Base-by-base conservation (phyloP, 139 green algal species). In the Chlamydomonas incerta region DNA sequence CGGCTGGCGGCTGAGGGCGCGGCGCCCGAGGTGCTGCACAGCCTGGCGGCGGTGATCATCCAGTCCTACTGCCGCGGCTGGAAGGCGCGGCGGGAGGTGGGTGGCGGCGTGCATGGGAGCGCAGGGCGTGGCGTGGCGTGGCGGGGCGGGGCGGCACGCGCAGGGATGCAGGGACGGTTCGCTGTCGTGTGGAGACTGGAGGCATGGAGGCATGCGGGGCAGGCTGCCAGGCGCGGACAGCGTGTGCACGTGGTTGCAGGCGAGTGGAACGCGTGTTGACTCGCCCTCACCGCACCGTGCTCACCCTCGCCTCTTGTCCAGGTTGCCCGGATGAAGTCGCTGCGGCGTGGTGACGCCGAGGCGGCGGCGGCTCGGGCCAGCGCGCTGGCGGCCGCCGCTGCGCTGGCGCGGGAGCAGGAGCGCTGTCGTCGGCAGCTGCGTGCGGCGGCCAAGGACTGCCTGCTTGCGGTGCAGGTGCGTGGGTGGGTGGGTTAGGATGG, bases 381-480 rank as follows among this genome's bases (percentile, higher is more conserved):
- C 21, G 65, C 28, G 20, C 65, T 85, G 28, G 87, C 88, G 52
- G 87, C 81, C 29, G 91, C 86, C 14, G 81, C 79, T 60, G 82
- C 72, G 46, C 66, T 76, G 21, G 80, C 66, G 20, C 80, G 80
- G 15, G 80, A 85, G 66, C 47, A 37, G 31, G 80, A 17, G 3
- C 26, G 17, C 24, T 52, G 76, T 0, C 66, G 80, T n/a, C 80
- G 80, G 33, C 17, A 34, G 68, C 80, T 85, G 20, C 80, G 80
- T 24, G 21, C 33, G 10, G 65, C 80, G 9, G 80, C 80, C 4
- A n/a, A 31, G 28, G 80, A 85, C 28, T 85, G 80, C 67, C 47
- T 85, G n/a, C 80, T 85, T 17, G 80, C 80, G 4, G 41, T 85
- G 34, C 80, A 85, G 47, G 55, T 62, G 11, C 2, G 55, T 2